Evolutionary conservation across 2,329 filamentous ascomycete species (phyloP).

Genomic region (Cordyceps cicadae): DNA sequence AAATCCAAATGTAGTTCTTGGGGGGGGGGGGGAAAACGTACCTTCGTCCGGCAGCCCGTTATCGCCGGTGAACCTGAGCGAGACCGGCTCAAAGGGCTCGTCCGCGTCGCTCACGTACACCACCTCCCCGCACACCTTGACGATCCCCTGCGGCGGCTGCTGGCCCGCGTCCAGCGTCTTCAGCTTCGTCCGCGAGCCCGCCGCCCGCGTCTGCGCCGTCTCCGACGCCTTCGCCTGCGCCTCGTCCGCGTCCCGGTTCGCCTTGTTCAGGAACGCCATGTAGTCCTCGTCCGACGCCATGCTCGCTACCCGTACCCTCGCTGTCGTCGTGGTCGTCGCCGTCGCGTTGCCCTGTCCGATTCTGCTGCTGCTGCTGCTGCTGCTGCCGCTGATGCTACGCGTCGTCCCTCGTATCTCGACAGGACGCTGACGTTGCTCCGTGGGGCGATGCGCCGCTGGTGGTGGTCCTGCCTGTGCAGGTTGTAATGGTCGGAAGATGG

Average conservation of each 20-base stretch:
- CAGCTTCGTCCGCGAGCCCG: conserved; percentile 29
- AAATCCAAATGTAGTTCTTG: too few relatives aligned
- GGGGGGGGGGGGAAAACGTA: too few relatives aligned
- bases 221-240: conserved; percentile 33
- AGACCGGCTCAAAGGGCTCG: conserved; percentile 74
- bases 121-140: conserved; percentile 39
- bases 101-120: conserved; percentile 78
- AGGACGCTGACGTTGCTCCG: conserved; percentile 7
- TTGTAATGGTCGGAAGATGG: neutral
- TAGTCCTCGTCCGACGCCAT: conserved; percentile 80
- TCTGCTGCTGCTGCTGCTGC: neutral
- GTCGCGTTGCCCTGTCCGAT: neutral
- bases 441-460: neutral
- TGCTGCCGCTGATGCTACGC: neutral
- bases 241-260: conserved; percentile 67
- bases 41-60: conserved; percentile 52
- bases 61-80: conserved; percentile 49
- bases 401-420: conserved; percentile 2
- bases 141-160: conserved; percentile 52
- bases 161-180: conserved; percentile 46
- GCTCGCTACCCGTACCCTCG: conserved; percentile 15
- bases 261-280: conserved; percentile 76
- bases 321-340: neutral
- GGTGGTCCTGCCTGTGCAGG: neutral
- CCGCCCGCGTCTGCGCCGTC: conserved; percentile 16